Evolutionary conservation across 257 asterid species (phyloP).

Genomic region (Przewalskia tangutica): DNA sequence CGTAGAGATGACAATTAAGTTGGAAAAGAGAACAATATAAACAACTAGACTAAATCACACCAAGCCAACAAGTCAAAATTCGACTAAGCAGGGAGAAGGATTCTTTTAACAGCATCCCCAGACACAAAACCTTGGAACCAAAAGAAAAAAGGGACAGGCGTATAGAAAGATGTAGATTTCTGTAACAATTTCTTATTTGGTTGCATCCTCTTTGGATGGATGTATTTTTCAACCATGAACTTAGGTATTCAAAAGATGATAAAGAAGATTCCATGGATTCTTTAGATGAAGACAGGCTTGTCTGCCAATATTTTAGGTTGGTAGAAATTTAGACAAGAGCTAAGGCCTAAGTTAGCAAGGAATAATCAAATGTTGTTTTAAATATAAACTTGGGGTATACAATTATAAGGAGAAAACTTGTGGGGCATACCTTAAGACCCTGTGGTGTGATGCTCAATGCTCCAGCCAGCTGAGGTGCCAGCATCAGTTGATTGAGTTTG

Average conservation of each 20-base stretch:
- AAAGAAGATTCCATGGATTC: background rate
- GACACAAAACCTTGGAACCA: background rate
- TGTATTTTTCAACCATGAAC: background rate
- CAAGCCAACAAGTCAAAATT: background rate
- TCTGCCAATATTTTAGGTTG: background rate
- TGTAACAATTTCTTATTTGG: background rate
- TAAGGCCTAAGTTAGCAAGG: background rate
- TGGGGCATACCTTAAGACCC: constrained; percentile 68
- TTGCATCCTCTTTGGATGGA: background rate
- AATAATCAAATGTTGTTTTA: constrained; percentile 7
- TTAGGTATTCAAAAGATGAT: background rate
- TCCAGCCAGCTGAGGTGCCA: constrained; percentile 99
- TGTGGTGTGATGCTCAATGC: constrained; percentile 53
- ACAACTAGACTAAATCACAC: background rate
- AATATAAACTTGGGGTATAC: constrained; percentile 7
- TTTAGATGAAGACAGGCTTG: background rate
- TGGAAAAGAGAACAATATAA: background rate
- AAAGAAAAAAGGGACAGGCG: background rate
- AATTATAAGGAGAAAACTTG: constrained; percentile 2
- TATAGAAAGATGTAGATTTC: background rate
- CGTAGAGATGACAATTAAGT: background rate
- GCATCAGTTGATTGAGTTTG: constrained; percentile 90
- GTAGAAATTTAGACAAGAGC: background rate
- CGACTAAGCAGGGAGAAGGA: background rate
- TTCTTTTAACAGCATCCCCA: background rate